Base-by-base conservation (phyloP, 2,329 filamentous ascomycete genomes). In the Colletotrichum sp. region DNA sequence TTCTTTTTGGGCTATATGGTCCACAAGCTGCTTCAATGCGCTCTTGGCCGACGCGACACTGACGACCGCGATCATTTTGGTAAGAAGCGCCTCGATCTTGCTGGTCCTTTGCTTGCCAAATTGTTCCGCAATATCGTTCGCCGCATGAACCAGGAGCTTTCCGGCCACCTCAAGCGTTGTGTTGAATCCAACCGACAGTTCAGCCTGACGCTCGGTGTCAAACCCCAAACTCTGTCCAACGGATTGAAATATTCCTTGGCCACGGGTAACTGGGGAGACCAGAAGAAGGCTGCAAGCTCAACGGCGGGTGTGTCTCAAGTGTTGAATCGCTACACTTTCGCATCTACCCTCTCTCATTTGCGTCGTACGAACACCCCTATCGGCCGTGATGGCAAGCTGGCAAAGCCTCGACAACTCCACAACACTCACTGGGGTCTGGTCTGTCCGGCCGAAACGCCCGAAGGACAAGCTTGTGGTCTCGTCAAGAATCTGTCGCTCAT, bases 1-100 rank as follows among this genome's bases (percentile, higher is more conserved):
- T 99, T 98, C 85, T 99, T 98, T 89, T 87, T 99, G 63, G 97
- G 97, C 27, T 99, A 99, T 85, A 99, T 99, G 96, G 95, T 98
- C 61, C 96, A 99, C 84, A 94, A 97, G 82, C 90, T 99, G 78
- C 89, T 98, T 29, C 96, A 98, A 83, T 98, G 96, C 82, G 95
- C 96, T 69, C 90, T 99, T 62, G 97, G 97, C 66, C 93, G 97
- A 75, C 93, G 95, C 76, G 97, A 98, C 82, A 95, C 95, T 31
- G 97, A 99, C 80, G 97, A 99, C 81, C 94, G 97, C 87, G 97
- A 99, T 87, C 97, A 99, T 83, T 98, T 99, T 81, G 97, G 97
- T 80, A 98, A 98, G 90, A 99, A 99, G 90, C 94, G 97, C 77
- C 89, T 99, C 71, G 97, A 99, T 87, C 90, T 99, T 79, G 96